Base-by-base conservation (phyloP, 2,329 filamentous ascomycete genomes). In the Talaromyces sp. region DNA sequence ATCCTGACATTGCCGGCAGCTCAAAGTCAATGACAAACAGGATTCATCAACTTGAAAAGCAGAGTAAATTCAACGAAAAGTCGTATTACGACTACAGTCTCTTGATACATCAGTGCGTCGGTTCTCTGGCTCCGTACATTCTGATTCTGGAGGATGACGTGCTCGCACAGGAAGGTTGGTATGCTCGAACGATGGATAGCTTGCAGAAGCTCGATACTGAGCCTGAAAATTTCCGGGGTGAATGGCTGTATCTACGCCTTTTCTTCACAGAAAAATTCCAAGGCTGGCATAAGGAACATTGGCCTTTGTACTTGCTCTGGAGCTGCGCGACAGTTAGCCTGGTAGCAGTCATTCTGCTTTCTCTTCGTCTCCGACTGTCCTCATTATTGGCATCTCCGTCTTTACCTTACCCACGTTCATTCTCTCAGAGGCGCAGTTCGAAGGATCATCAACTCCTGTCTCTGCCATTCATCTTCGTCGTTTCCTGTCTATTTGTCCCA, bases 111-210 rank as follows among this genome's bases (percentile, higher is more conserved):
- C 73, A 74, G 11, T 83, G 82, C 69, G 67, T 74, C 27, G 70
- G 71, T 33, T 72, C 73, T 7, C 73, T 73, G 22, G 73, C 80
- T 8, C 74, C 76, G 2, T 81, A 81, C 66, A 74, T 80, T 43
- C 71, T 75, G 6, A 79, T 84, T 45, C 68, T 84, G 4, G 82
- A 84, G 68, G 82, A 83, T 67, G 81, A 83, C 67, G 74, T 79
- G 3, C 63, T 84, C 4, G 80, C 79, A 39, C 75, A 80, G 68
- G 79, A 82, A 59, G 81, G 81, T 13, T 83, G 82, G 81, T 82
- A 79, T 67, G 72, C 78, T 57, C 76, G 79, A 4, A 78, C 0
- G 70, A 78, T 45, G 66, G 72, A 5, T 80, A 75, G 0, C 68
- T 82, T 37, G 67, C 72, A 19, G 66, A 70, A 41, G 75, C 75